Base-by-base conservation (phyloP, 352 stramenopile genomes). In the Phytophthora chlamydospora region DNA sequence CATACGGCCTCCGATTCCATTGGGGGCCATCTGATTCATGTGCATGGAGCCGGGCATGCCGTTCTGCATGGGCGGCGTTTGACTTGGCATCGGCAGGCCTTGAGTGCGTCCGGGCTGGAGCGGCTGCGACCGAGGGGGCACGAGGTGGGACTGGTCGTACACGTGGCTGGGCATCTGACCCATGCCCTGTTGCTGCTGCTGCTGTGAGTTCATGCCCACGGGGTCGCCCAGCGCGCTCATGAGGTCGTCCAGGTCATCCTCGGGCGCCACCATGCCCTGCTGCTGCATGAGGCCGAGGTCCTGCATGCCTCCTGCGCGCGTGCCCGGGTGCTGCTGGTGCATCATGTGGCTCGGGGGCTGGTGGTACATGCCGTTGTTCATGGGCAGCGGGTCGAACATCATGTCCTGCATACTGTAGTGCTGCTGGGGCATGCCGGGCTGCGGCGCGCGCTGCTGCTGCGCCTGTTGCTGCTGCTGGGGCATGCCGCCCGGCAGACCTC, bases 371-470 rank as follows among this genome's bases (percentile, higher is more conserved):
- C 72, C 70, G 67, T 83, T 82, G 60, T 57, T 75, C 73, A 89
- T 88, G 40, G 71, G 69, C 64, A 90, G 77, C 44, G 78, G 75
- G 67, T 89, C 80, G 54, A 90, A 92, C 68, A 92, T 75, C 71
- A 90, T 88, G 48, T 92, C 81, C 67, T 78, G 78, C 79, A 90
- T 88, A 2, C 52, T 45, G 58, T 89, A 92, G 51, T 84, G 76
- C 63, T 58, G 27, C 27, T 75, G 76, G 27, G 27, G 42, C 49
- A 57, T 57, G 21, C 49, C 36, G 17, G 36, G 36, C 21, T 57
- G 50, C 7, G 19, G 47, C 48, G 21, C 49, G 24, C 58, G 51
- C 16, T 66, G 50, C 42, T 63, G 48, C 36, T 57, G 56, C 31
- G 42, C 19, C 12, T 48, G 42, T 16, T 16, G 40, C 19, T 29